A percentile compares a stretch with the other conserved stretches of the same genome.
phyloP scores from a whole-genome alignment of 345 rosid genomes.

The Eutrema heterophyllum region DNA sequence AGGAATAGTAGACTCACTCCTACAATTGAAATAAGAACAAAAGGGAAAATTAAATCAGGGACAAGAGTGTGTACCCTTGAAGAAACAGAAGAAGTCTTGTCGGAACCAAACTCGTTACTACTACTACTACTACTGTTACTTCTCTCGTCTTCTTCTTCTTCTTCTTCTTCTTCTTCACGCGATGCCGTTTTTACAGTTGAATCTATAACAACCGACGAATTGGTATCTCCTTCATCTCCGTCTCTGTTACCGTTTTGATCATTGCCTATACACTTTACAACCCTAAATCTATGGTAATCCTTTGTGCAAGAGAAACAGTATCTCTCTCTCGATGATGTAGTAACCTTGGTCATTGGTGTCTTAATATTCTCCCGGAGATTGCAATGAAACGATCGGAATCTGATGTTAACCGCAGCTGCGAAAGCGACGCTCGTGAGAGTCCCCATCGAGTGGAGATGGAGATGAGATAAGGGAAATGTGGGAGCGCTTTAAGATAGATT shows the following conservation, averaged over 20 bases:
- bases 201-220: constrained; percentile 25
- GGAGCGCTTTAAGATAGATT: not conserved
- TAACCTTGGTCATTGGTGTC: constrained; percentile 10
- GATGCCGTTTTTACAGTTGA: constrained; percentile 39
- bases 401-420: constrained; percentile 36
- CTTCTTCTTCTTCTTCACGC: constrained; percentile 34
- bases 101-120: constrained; percentile 38
- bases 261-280: constrained; percentile 42
- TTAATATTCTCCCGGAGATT: constrained; percentile 19
- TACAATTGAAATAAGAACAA: not conserved
- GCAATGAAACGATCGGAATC: constrained; percentile 31
- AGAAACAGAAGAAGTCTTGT: constrained; percentile 46
- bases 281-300: constrained; percentile 19
- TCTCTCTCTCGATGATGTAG: constrained; percentile 1
- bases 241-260: constrained; percentile 16
- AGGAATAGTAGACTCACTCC: not conserved
- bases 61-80: constrained; percentile 39
- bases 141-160: constrained; percentile 38
- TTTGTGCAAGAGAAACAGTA: constrained; percentile 30
- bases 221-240: constrained; percentile 27
- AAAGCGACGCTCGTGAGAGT: constrained; percentile 54
- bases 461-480: constrained; percentile 12
- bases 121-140: constrained; percentile 1
- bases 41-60: not conserved
- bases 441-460: constrained; percentile 41